Evolutionary conservation across 306 rosid genomes (phyloP).

Genomic region (Hippophae gyantsensis): DNA sequence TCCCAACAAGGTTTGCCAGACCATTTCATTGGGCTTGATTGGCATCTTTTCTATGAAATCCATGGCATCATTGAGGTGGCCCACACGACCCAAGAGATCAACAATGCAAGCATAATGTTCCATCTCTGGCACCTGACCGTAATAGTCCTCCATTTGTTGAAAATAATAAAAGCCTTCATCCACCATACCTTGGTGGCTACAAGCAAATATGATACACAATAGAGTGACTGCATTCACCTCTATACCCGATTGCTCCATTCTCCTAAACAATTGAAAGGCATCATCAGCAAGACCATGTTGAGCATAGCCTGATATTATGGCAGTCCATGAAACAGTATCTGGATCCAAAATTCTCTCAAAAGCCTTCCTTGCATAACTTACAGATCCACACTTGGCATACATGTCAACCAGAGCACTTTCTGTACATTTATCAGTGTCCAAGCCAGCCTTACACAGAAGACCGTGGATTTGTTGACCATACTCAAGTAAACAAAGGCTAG

Average conservation of each 20-base stretch:
- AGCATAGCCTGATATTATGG: constrained; percentile 53
- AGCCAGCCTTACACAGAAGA: constrained; percentile 44
- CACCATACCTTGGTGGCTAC: constrained; percentile 65
- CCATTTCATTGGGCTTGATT: constrained; percentile 48
- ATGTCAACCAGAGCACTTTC: constrained; percentile 67
- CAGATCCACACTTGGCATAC: constrained; percentile 59
- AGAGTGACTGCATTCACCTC: constrained; percentile 48
- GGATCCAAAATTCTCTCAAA: constrained; percentile 48
- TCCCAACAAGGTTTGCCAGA: constrained; percentile 72
- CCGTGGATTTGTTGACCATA: constrained; percentile 61
- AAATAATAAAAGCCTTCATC: constrained; percentile 55
- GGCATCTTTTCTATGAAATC: constrained; percentile 54
- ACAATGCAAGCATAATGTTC: constrained; percentile 67
- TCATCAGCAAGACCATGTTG: constrained; percentile 64
- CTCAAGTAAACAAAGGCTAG: constrained; percentile 53
- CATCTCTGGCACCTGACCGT: constrained; percentile 48
- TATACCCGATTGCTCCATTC: constrained; percentile 42
- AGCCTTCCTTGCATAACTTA: constrained; percentile 34
- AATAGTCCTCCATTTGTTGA: constrained; percentile 39
- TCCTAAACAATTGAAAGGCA: constrained; percentile 42
- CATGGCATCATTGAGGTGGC: constrained; percentile 43
- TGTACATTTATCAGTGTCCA: constrained; percentile 42
- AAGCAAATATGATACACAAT: constrained; percentile 62
- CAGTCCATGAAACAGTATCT: constrained; percentile 66
- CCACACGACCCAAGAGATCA: constrained; percentile 64